Percentiles rank a stretch among this genome's conserved stretches.
Conservation (phyloP, 2,329 filamentous ascomycete species). For the Botryosphaeria dothidea region DNA sequence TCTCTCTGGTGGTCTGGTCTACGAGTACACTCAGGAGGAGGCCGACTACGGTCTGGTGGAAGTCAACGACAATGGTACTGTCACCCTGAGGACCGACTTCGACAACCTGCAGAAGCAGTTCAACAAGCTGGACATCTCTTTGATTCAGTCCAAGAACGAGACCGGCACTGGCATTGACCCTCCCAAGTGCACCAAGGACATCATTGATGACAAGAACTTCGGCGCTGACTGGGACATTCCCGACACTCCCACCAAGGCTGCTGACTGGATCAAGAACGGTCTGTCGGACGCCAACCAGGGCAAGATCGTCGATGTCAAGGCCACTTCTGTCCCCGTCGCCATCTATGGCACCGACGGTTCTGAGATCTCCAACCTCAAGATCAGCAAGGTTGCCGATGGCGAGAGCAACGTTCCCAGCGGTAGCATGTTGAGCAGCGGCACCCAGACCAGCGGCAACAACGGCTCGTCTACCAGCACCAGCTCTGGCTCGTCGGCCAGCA, state of each 20-base stretch:
- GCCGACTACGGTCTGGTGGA: constrained; percentile 57
- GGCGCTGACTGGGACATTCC: constrained; percentile 58
- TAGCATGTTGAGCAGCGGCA: constrained; percentile 25
- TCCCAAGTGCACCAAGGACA: constrained; percentile 63
- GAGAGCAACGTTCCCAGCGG: constrained; percentile 58
- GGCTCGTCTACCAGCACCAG: constrained; percentile 1
- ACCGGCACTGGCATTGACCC: constrained; percentile 56
- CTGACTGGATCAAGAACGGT: constrained; percentile 74
- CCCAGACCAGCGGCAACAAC: constrained; percentile 1
- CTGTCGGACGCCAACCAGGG: constrained; percentile 62
- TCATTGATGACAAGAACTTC: constrained; percentile 76
- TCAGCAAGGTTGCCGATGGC: constrained; percentile 54
- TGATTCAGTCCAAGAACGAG: constrained; percentile 65
- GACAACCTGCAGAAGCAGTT: constrained; percentile 76
- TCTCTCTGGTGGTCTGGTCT: constrained; percentile 77
- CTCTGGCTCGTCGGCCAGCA: constrained; percentile 7
- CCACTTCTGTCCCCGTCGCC: constrained; percentile 56
- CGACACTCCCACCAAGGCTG: constrained; percentile 64
- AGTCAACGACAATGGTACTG: constrained; percentile 45
- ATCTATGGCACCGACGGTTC: constrained; percentile 60
- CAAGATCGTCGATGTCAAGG: constrained; percentile 59
- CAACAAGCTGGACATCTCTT: constrained; percentile 69
- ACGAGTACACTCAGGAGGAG: constrained; percentile 74
- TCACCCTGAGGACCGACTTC: constrained; percentile 48
- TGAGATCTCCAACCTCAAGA: constrained; percentile 63